Percentiles rank a stretch among this genome's conserved stretches.
Evolutionary conservation across 768 basidiomycete species (phyloP).

Genomic region (Tephrocybe sp.): DNA sequence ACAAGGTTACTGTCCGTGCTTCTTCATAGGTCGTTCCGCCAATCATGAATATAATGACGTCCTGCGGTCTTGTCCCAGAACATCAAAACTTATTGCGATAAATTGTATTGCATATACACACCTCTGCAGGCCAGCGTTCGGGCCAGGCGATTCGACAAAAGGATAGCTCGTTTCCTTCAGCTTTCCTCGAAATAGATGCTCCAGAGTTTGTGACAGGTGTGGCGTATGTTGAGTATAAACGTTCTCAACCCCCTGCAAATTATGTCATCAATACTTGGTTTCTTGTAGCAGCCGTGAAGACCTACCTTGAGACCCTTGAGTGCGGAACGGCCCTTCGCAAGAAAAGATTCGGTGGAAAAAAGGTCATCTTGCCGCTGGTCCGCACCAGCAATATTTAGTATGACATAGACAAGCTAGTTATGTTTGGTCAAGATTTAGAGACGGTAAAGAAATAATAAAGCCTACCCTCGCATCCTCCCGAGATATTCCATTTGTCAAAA

Average conservation of each 20-base stretch:
- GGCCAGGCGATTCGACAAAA: conserved; percentile 67
- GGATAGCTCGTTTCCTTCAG: conserved; percentile 89
- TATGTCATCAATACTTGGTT: not conserved
- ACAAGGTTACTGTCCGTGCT: conserved; percentile 75
- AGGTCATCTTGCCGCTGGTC: conserved; percentile 98
- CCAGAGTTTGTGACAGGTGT: conserved; percentile 88
- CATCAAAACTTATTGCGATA: not conserved
- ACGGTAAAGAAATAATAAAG: conserved; percentile 11
- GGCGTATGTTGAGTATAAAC: conserved; percentile 98
- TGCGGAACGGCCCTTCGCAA: conserved; percentile 92
- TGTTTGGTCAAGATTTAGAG: conserved; percentile 9
- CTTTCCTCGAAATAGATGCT: conserved; percentile 82
- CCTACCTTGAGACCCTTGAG: conserved; percentile 90
- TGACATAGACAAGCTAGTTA: conserved; percentile 82
- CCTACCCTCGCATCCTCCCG: conserved; percentile 73
- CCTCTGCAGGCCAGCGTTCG: conserved; percentile 72
- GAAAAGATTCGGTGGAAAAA: conserved; percentile 91
- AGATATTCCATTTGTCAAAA: conserved; percentile 72
- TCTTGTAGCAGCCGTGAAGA: not conserved
- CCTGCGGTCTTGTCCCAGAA: conserved; percentile 70
- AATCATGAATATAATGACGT: conserved; percentile 95
- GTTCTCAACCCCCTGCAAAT: conserved; percentile 90
- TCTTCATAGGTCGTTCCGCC: conserved; percentile 98
- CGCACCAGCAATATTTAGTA: conserved; percentile 89
- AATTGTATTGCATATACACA: conserved; percentile 21